Conservation (phyloP, 441 rosid genomes). For the Mallotus japonicus region DNA sequence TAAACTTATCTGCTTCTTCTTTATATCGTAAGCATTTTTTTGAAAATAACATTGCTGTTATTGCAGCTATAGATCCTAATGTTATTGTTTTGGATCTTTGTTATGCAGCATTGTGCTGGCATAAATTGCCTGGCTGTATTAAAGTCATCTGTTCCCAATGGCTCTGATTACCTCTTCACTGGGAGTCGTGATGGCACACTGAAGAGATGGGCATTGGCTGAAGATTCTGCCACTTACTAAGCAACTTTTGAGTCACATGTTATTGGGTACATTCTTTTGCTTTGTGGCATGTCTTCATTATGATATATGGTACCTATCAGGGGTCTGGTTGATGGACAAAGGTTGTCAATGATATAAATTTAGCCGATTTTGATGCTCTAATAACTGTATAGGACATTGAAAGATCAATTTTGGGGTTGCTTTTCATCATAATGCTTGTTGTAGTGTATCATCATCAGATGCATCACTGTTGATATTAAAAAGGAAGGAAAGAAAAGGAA, state of each 20-base stretch:
- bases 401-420: constrained; percentile 1
- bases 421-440: not conserved
- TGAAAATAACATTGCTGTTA: not conserved
- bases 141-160: constrained; percentile 55
- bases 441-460: not conserved
- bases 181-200: constrained; percentile 99
- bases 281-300: constrained; percentile 18
- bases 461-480: not conserved
- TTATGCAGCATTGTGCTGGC: constrained; percentile 96
- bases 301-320: not conserved
- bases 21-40: constrained; percentile 6
- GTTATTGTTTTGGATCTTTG: constrained; percentile 17
- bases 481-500: not conserved
- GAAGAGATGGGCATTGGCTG: constrained; percentile 89
- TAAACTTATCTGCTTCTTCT: no score
- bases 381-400: not conserved
- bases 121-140: constrained; percentile 79
- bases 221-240: constrained; percentile 68
- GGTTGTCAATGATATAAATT: not conserved
- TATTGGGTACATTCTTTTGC: constrained; percentile 66
- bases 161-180: constrained; percentile 66
- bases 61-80: constrained; percentile 9
- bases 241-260: constrained; percentile 99
- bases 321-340: not conserved
- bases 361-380: not conserved